Percentiles rank a stretch among this genome's conserved stretches.
phyloP scores from a whole-genome alignment of 345 rosid species.

The Chamaenerion angustifolium region DNA sequence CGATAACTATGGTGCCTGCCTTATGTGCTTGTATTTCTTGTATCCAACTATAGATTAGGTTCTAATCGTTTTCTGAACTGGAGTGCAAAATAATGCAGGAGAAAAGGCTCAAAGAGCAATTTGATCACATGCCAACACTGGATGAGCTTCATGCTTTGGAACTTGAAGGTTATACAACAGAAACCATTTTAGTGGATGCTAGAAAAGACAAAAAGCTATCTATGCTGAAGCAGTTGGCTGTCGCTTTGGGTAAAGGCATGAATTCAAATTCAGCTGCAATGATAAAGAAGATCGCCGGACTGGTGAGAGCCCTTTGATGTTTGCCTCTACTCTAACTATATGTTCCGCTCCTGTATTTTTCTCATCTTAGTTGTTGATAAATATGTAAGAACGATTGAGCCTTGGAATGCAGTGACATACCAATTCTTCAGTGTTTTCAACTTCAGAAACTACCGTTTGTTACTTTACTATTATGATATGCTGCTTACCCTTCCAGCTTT shows the following conservation, averaged over 20 bases:
- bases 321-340: no score
- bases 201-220: slow-evolving; percentile 80
- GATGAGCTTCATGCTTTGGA: slow-evolving; percentile 80
- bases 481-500: no score
- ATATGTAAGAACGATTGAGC: no score
- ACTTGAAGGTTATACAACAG: slow-evolving; percentile 57
- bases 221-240: slow-evolving; percentile 72
- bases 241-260: slow-evolving; percentile 66
- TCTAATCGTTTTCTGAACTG: no score
- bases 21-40: no score
- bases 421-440: no score
- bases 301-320: slow-evolving; percentile 42
- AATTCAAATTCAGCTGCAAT: slow-evolving; percentile 79
- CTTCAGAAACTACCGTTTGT: no score
- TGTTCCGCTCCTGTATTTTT: neutral
- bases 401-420: no score
- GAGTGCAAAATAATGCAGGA: no score
- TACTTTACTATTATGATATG: no score
- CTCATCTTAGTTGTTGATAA: neutral
- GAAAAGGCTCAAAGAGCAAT: slow-evolving; percentile 53
- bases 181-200: slow-evolving; percentile 71
- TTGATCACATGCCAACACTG: slow-evolving; percentile 60
- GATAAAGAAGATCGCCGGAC: slow-evolving; percentile 85
- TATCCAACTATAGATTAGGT: no score
- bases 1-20: no score